Conservation (phyloP, 805 yeast genomes). For the Blastobotrys robertii region DNA sequence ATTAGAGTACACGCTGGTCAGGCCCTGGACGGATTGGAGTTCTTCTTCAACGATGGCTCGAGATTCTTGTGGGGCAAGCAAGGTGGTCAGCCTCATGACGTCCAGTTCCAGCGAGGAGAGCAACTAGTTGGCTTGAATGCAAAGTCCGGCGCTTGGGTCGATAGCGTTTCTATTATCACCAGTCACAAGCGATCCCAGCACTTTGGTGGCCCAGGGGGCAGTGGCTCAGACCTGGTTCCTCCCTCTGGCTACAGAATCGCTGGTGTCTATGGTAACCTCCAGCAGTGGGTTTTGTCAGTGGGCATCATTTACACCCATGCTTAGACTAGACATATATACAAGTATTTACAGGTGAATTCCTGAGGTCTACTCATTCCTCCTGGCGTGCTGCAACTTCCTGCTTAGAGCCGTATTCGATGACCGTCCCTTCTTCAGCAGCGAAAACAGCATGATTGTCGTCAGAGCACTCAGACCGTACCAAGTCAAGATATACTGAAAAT, state of each 20-base stretch:
- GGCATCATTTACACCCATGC: conserved; percentile 46
- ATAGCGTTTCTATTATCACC: conserved; percentile 70
- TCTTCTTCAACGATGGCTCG: conserved; percentile 29
- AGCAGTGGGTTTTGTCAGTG: conserved; percentile 63
- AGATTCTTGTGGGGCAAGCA: conserved; percentile 27
- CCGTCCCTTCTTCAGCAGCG: conserved; percentile 38
- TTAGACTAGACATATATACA: not conserved
- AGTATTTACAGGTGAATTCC: not conserved
- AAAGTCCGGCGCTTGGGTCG: conserved; percentile 82
- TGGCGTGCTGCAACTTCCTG: conserved; percentile 22
- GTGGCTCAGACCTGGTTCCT: conserved; percentile 44
- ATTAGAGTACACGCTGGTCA: conserved; percentile 63
- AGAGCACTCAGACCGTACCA: conserved; percentile 86
- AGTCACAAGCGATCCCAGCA: conserved; percentile 31
- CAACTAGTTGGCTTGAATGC: conserved; percentile 47
- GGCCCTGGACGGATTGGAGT: conserved; percentile 74
- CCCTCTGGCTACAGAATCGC: conserved; percentile 54
- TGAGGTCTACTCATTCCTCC: conserved; percentile 5
- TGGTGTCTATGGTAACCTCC: conserved; percentile 65
- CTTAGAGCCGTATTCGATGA: conserved; percentile 8
- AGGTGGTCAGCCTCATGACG: conserved; percentile 37
- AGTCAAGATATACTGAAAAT: conserved; percentile 82
- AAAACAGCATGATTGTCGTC: conserved; percentile 55
- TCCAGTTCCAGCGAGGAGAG: conserved; percentile 50
- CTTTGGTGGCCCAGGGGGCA: conserved; percentile 69